Evolutionary conservation across 169 alveolate genomes (phyloP), one percentile per base, ranked within the genome.

Genomic region (Eimeria maxima): DNA sequence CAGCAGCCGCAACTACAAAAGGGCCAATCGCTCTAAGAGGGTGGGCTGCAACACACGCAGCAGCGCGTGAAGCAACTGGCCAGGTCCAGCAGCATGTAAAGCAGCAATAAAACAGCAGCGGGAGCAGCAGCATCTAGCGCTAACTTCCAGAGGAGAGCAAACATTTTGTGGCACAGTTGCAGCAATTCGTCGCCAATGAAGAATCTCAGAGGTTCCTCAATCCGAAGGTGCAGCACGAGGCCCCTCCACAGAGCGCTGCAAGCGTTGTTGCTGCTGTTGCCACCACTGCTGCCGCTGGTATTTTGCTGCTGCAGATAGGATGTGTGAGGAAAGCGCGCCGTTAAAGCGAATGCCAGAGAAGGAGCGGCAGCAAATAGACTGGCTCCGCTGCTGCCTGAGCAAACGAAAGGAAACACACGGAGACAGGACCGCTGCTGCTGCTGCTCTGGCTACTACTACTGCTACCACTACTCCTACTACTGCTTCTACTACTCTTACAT

Each of bases 341-440:
- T 76, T 29, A 76, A 57, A 42, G 87, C 87, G 57, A 76, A 76
- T 7, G 87, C 87, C 13, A 76, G 38, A 76, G 87, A 16, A 4
- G 87, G 87, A 11, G 60, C 50, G 7, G 87, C 87, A 76, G 87
- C 87, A 76, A 76, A 76, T 4, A 76, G 57, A 57, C 60, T 22
- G 87, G n/a, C 87, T 13, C 87, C 87, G 87, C 87, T 76, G 87
- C 87, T 76, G 38, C 87, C 87, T 76, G 87, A 16, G 57, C 29
- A 3, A 10, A 33, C 60, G 44, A n/a, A 18, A 76, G 29, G 38
- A 76, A 18, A 16, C 60, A 42, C 81, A 76, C 22, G 60, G 29
- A 76, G 57, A 57, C 60, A 27, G 60, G 7, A 57, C 38, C 38
- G 38, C 38, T 33, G 38, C 38, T 33, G 38, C 38, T 33, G 38